Evolutionary conservation across 345 rosid species (phyloP), one percentile per base, ranked within the genome.

Genomic region (Melaleuca alternifolia): DNA sequence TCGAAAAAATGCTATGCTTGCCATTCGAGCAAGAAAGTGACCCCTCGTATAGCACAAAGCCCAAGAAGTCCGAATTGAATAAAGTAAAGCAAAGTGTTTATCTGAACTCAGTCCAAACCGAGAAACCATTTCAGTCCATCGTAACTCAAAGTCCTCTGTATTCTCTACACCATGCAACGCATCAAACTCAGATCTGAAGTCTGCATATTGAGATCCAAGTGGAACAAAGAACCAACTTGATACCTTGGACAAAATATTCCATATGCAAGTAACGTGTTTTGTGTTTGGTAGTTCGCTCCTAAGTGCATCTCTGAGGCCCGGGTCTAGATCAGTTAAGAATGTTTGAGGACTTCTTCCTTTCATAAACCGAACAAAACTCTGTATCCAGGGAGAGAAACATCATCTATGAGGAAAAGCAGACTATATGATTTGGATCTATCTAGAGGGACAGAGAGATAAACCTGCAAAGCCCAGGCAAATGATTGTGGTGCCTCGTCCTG

Each of bases 391-490:
- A 91, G 88, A 90, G 89, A 86, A 90, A 88, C 48, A 84, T 79
- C 77, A 87, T 54, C 85, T 90, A 89, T 71, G 88, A 83, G 88
- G 61, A 71, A 37, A 88, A 41, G 85, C 91, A 57, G 87, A 91
- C 59, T 11, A 71, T 48, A 71, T 37, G 16, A 18, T 71, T 33
- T 37, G 81, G 81, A 71, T 71, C 48, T 71, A 71, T 71, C 48
- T 37, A 71, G 46, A 44, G 33, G 86, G 82, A 89, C 85, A 88
- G 87, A 89, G 30, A 21, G 41, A 84, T 87, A 77, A 92, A 96
- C 99, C 99, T 97, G 98, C 89, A 96, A 89, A 86, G 99, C 99
- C 98, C 99, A 97, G 54, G 93, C 51, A 51, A 96, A 95, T 24
- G 99, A 95, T 84, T 83, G 87, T 33, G 88, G 88, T 61, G 87